Percentiles rank a stretch among this genome's conserved stretches.
phyloP scores from a whole-genome alignment of 257 asterid genomes.

The Solanum peruvianum region DNA sequence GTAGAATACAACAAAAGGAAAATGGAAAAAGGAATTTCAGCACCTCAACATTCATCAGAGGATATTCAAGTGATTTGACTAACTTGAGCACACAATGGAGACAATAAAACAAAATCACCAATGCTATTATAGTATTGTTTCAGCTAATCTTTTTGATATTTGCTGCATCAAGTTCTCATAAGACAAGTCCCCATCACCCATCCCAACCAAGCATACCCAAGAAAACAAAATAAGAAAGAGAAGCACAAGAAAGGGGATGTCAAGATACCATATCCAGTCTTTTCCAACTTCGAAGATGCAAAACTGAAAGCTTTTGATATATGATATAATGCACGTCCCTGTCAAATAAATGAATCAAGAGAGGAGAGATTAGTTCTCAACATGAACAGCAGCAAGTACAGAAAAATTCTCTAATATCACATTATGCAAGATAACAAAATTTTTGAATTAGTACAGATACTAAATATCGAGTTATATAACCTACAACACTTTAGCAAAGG shows the following conservation, averaged over 20 bases:
- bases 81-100: not conserved
- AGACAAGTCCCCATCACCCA: not conserved
- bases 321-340: constrained; percentile 83
- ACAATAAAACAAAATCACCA: not conserved
- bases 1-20: not conserved
- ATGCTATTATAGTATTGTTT: not conserved
- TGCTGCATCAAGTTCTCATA: not conserved
- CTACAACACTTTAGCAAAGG: not conserved
- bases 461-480: not conserved
- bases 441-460: not conserved
- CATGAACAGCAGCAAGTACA: not conserved
- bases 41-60: not conserved
- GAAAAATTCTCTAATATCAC: not conserved
- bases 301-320: constrained; percentile 83
- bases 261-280: constrained; percentile 74
- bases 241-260: not conserved
- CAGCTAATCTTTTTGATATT: not conserved
- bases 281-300: constrained; percentile 83
- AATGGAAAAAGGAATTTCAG: not conserved
- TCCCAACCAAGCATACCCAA: not conserved
- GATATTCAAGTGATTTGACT: not conserved
- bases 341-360: constrained; percentile 12
- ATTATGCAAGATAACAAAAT: not conserved
- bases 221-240: not conserved
- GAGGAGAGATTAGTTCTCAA: not conserved